Evolutionary conservation across 108 stramenopile genomes (phyloP).

Genomic region (Asterionellopsis glacialis): DNA sequence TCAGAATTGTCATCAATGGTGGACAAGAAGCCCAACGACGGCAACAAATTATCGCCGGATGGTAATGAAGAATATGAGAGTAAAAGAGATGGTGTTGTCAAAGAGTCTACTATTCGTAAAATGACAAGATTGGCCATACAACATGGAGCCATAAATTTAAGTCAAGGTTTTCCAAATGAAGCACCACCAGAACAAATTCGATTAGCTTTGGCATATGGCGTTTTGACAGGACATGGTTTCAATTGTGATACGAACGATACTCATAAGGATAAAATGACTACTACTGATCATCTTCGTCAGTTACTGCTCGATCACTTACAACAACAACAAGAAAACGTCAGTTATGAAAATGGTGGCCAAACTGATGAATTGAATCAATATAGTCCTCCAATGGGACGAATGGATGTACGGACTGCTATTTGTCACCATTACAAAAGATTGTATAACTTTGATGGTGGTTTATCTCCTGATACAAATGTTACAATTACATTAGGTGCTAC

Average conservation of each 20-base stretch:
- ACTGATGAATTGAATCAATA: constrained; percentile 69
- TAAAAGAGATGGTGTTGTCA: constrained; percentile 10
- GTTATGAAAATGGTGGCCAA: neutral
- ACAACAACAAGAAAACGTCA: too few species aligned
- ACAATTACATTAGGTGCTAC: constrained; percentile 70
- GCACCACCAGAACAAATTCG: constrained; percentile 43
- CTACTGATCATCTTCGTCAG: too few species aligned
- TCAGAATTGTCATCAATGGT: too few species aligned
- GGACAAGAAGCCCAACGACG: too few species aligned
- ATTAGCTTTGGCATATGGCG: constrained; percentile 49
- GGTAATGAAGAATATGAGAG: too few species aligned
- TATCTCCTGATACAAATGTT: constrained; percentile 29
- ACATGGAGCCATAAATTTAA: constrained; percentile 55
- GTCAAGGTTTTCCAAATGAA: constrained; percentile 70
- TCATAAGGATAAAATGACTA: too few species aligned
- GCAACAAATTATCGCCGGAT: too few species aligned
- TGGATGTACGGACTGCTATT: constrained; percentile 45
- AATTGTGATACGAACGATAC: too few species aligned
- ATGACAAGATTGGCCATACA: constrained; percentile 66
- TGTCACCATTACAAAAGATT: constrained; percentile 46
- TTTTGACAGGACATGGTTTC: constrained; percentile 35
- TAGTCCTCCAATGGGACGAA: constrained; percentile 60
- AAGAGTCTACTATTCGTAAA: constrained; percentile 60
- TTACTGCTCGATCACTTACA: too few species aligned
- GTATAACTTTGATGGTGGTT: constrained; percentile 38